Evolutionary conservation across 495 filamentous ascomycete species (phyloP), one percentile per base, ranked within the genome.

Genomic region (Aspergillus sclerotiicarbonarius): DNA sequence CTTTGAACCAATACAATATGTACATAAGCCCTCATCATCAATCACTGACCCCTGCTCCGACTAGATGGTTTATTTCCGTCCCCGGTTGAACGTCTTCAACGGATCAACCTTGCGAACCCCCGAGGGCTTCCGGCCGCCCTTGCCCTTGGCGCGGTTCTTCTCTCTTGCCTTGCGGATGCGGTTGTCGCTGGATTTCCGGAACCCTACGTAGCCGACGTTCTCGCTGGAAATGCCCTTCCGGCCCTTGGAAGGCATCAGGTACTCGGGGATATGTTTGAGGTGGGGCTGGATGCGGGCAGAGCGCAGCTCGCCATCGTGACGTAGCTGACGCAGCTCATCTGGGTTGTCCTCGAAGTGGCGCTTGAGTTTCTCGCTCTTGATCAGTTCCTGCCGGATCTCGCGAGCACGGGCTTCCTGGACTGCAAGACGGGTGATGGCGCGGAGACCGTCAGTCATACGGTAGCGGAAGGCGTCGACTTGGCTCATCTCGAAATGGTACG

Each of bases 311-410:
- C 86, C 88, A 68, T 99, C 95, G 67, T 99, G 94, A 29, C 94
- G 81, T 51, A 99, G 78, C 67, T 94, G 89, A 19, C 86, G 81
- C 43, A 97, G 74, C 66, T 97, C 92, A 8, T 85, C 84, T 0
- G 94, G 94, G 70, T 98, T 97, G 72, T 99, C 94, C 67, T 98
- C 94, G 66, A 97, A 98, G 75, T 96, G 91, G 56, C 94, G 81
- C 73, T 92, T 92, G 54, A 98, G 73, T 67, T 95, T 96, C 70
- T 97, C 92, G 63, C 87, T 91, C 70, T 92, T 91, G 57, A 97
- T 76, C 30, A 99, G 78, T 67, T 98, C 95, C 68, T 92, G 86
- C 18, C 89, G 81, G 53, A 99, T 81, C 69, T 99, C 94, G 39
- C 87, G 84, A 2, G 88, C 87, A 39, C 94, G 83, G 4, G 94